Base-by-base conservation (phyloP, 2,329 filamentous ascomycete species). In the Sarocladium kiliense region DNA sequence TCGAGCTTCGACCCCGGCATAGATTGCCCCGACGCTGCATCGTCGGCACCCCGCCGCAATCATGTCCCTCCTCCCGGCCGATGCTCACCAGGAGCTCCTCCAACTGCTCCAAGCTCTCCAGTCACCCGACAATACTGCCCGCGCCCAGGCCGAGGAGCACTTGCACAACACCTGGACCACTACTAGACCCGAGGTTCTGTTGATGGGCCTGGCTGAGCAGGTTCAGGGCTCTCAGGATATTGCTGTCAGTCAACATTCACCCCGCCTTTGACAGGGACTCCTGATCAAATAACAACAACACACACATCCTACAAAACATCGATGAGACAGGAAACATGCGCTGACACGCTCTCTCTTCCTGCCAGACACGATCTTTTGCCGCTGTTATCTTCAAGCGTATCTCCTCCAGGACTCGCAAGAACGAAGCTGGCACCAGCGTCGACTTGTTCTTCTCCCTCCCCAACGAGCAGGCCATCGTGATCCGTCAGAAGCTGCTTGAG, bases 181-280 rank as follows among this genome's bases (percentile, higher is more conserved):
- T 59, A 80, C 84, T 56, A 84, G 88, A 58, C 92, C 94, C 34
- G 92, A 97, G 66, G 81, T 96, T 63, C 79, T 97, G 63, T 77
- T 99, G 68, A 94, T 97, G 88, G 94, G 92, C 61, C 77, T 99
- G 64, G 92, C 88, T 39, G 94, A 97, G 75, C 93, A 97, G 74
- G 86, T 96, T 63, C 85, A 89, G 66, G 85, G 81, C 61, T 85
- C 88, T n/a, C 82, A 84, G 62, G 86, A 93, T 66, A 77, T 84
- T 62, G 78, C 82, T 57, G 90, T 94, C 80, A 54, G 71, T 63
- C 56, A 37, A 53, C 41, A 49, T 26, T 26, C 41, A 25, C 34
- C 41, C 32, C 23, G 21, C 27, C 54, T 19, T 42, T 27, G 14
- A 27, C 19, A 2, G 32, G 42, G 30, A 18, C 44, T 36, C 23